Evolutionary conservation across 192 early-diverging fungal genomes (phyloP).

Genomic region (Glomus cerebriforme): DNA sequence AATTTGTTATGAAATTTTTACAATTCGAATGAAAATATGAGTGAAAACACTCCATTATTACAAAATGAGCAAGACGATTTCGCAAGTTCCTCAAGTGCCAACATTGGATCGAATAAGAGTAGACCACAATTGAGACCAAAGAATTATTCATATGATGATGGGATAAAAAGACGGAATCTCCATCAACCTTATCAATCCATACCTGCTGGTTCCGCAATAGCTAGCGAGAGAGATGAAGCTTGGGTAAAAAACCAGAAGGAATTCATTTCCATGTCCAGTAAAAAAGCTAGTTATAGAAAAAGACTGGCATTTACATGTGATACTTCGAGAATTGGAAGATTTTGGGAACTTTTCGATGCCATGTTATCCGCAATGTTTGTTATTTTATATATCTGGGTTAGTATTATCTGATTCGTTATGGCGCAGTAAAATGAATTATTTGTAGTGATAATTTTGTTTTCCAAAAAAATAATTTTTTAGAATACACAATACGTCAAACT

Average conservation of each 20-base stretch:
- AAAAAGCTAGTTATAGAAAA: neutral
- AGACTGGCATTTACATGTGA: neutral
- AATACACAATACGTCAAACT: conserved; percentile 52
- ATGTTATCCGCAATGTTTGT: conserved; percentile 51
- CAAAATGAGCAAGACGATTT: neutral
- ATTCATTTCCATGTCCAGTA: neutral
- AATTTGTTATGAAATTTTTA: too few species aligned
- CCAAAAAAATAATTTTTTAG: conserved; percentile 20
- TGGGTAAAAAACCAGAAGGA: conserved; percentile 7
- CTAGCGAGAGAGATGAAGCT: neutral
- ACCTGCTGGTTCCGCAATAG: neutral
- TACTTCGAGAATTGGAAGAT: conserved; percentile 37
- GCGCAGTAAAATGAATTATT: neutral
- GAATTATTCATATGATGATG: neutral
- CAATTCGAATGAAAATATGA: neutral
- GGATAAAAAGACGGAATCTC: neutral
- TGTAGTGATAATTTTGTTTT: neutral
- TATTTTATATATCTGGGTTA: conserved; percentile 47
- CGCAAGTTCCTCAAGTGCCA: neutral
- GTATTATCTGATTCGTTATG: neutral
- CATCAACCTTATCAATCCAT: neutral
- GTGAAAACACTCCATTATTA: neutral
- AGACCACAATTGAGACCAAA: neutral
- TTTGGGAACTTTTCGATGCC: conserved; percentile 64
- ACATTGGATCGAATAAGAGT: neutral